Base-by-base conservation (phyloP, 768 basidiomycete species). In the Serpula lacrymans region DNA sequence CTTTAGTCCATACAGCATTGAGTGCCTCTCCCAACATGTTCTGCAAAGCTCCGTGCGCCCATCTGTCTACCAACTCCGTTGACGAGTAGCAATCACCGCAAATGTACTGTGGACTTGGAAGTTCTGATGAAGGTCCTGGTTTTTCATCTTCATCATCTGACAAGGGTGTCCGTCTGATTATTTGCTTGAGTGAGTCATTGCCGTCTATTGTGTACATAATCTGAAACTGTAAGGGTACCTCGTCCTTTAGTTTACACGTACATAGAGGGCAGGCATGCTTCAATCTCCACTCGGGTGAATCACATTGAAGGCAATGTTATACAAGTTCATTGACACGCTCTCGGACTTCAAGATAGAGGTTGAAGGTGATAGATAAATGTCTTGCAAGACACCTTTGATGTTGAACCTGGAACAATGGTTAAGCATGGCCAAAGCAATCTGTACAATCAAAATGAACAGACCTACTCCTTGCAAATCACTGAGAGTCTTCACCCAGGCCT, bases 281-380 rank as follows among this genome's bases (percentile, higher is more conserved):
- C 1, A 49, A 25, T 8, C 20, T 22, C 47, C 47, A 49, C 4
- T 46, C 26, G 3, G 28, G 37, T 13, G 25, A n/a, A 27, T 38
- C 34, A 2, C 42, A 18, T 1, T 39, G 37, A 5, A 65, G 48
- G 1, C 34, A 46, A 3, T 30, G 13, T 7, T 40, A 21, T 20
- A 55, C 45, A 1, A 43, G 35, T 2, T 14, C 13, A 5, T 57
- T 45, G 9, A 57, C 43, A 9, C 25, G 23, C 5, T 24, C 32
- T 2, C 41, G 49, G 12, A 65, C 39, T 13, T 53, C 49, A 6
- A 61, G 47, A 14, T 59, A 63, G 2, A 51, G 28, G 42, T 65
- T 57, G 23, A 47, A 58, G 0, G 51, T 42, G 11, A 53, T 47
- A 2, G 53, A 46, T 24, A 65, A 57, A 37, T 63, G 59, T 4